Evolutionary conservation across 2,329 filamentous ascomycete genomes (phyloP).

Genomic region (Xylaria sp.): DNA sequence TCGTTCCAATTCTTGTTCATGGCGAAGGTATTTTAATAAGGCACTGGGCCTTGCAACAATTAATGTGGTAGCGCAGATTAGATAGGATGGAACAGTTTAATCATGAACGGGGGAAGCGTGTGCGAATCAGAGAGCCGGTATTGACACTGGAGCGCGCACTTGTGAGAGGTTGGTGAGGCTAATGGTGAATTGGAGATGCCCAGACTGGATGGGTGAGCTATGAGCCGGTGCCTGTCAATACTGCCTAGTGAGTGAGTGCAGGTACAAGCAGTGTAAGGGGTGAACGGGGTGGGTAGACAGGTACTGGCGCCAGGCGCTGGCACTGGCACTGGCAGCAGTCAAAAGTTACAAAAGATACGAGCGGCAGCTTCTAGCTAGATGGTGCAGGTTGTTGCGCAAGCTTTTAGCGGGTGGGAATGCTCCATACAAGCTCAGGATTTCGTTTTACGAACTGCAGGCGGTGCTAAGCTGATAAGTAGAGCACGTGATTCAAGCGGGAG

Average conservation of each 20-base stretch:
- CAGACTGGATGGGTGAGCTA: constrained; percentile 30
- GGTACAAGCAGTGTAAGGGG: neutral
- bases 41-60: constrained; percentile 25
- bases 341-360: neutral
- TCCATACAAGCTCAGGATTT: constrained; percentile 20
- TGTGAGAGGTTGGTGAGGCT: constrained; percentile 41
- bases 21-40: constrained; percentile 36
- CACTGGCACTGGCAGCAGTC: no score
- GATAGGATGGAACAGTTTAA: constrained; percentile 14
- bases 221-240: constrained; percentile 22
- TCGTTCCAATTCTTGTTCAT: constrained; percentile 68
- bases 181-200: constrained; percentile 35
- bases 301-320: neutral
- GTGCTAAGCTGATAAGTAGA: neutral
- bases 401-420: constrained; percentile 4
- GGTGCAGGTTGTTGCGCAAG: constrained; percentile 15
- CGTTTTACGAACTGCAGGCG: neutral
- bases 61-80: constrained; percentile 17
- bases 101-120: constrained; percentile 28
- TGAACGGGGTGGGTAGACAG: neutral
- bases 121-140: constrained; percentile 34
- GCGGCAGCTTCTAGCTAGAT: constrained; percentile 1
- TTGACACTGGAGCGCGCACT: constrained; percentile 35
- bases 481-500: constrained; percentile 21
- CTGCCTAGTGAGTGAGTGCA: no score